phyloP scores from a whole-genome alignment of 2,329 filamentous ascomycete species.

The Venturia effusa region DNA sequence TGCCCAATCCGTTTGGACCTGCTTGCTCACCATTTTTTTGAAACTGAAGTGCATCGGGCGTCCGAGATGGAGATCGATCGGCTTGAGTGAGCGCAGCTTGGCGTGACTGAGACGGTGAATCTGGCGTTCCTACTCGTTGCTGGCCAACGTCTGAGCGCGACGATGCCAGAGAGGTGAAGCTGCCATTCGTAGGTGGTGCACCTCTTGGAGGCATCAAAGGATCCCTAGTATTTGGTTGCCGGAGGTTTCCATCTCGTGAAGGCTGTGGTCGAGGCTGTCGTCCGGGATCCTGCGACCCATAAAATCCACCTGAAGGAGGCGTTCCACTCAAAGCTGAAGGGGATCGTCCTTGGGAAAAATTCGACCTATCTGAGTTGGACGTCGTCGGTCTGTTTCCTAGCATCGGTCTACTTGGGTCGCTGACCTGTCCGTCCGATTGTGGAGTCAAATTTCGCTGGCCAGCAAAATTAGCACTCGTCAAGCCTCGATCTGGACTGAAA shows the following conservation, averaged over 20 bases:
- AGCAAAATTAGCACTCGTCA: slow-evolving; percentile 1
- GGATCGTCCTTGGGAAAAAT: slow-evolving; percentile 1
- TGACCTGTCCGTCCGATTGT: background rate
- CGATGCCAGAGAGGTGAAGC: slow-evolving; percentile 30
- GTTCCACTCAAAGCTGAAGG: slow-evolving; percentile 3
- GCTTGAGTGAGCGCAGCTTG: background rate
- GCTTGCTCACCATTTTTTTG: background rate
- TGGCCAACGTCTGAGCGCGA: slow-evolving; percentile 22
- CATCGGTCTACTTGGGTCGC: background rate
- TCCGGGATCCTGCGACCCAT: background rate
- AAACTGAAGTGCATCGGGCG: background rate
- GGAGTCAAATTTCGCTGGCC: background rate
- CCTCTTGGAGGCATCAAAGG: slow-evolving; percentile 12
- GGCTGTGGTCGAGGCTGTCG: slow-evolving; percentile 1
- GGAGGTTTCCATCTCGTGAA: slow-evolving; percentile 13
- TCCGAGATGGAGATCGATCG: background rate
- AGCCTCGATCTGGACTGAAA: background rate
- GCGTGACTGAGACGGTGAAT: slow-evolving; percentile 4
- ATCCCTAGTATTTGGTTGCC: slow-evolving; percentile 19
- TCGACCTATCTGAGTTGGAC: background rate
- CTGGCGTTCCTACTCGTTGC: slow-evolving; percentile 17
- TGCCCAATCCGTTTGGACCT: slow-evolving; percentile 10
- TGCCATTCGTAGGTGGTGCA: slow-evolving; percentile 20
- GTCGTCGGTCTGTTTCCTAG: slow-evolving; percentile 1
- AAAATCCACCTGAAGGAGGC: background rate